These are phyloP conservation scores for Paxillus involutus DNA, from an alignment of 768 basidiomycete species.

Conservation along the genomic window DNA sequence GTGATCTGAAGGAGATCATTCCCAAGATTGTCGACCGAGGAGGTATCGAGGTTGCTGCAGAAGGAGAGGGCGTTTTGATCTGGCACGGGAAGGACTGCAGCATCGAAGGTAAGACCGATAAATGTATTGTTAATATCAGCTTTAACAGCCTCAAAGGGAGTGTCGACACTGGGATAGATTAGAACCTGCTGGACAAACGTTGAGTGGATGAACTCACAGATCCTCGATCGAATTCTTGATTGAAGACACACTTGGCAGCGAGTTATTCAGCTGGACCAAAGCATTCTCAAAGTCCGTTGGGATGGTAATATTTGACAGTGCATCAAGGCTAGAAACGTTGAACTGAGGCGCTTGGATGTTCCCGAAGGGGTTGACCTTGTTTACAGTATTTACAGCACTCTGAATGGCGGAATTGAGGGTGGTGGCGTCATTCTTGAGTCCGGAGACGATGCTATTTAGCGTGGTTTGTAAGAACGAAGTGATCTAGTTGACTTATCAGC, in stretches of 20 bases:
- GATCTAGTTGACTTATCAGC: constrained; percentile 47
- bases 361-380: constrained; percentile 73
- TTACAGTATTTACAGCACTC: constrained; percentile 62
- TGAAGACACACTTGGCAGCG: constrained; percentile 75
- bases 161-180: constrained; percentile 56
- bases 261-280: constrained; percentile 73
- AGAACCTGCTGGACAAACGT: neutral
- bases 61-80: constrained; percentile 66
- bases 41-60: constrained; percentile 77
- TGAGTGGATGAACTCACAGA: constrained; percentile 51
- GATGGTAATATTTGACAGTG: constrained; percentile 76
- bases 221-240: constrained; percentile 66
- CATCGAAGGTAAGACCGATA: constrained; percentile 65
- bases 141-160: constrained; percentile 89
- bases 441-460: constrained; percentile 58
- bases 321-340: constrained; percentile 68
- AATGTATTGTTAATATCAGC: constrained; percentile 89
- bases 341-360: constrained; percentile 72
- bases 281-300: constrained; percentile 74
- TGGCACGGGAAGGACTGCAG: constrained; percentile 76
- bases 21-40: constrained; percentile 83
- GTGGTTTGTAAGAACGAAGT: constrained; percentile 64
- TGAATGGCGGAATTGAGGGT: constrained; percentile 69
- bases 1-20: constrained; percentile 75
- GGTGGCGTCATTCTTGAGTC: constrained; percentile 70